Percentiles rank a stretch among this genome's conserved stretches.
These are phyloP conservation scores for Globisporangium heterothallicum DNA, from an alignment of 352 stramenopile species.

Conservation along the genomic window DNA sequence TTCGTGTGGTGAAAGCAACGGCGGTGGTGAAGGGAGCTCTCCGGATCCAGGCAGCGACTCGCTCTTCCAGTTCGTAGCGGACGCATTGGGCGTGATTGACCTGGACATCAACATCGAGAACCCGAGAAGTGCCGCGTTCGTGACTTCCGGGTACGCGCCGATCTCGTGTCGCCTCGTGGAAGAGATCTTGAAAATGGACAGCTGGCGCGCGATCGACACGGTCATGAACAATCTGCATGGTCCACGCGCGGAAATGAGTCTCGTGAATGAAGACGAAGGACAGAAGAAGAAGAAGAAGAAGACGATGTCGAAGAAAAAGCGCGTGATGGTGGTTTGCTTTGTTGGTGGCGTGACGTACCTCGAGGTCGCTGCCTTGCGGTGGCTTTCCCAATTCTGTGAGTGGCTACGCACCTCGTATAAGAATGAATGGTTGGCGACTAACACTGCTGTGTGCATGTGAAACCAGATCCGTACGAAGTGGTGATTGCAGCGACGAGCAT, in stretches of 20 bases:
- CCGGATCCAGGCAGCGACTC: conserved; percentile 10
- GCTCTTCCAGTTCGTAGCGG: conserved; percentile 24
- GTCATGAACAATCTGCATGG: conserved; percentile 45
- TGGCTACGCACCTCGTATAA: too few species aligned
- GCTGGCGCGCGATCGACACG: conserved; percentile 43
- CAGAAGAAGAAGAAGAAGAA: conserved; percentile 28
- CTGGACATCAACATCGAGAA: conserved; percentile 50
- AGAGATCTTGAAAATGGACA: conserved; percentile 44
- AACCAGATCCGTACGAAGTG: conserved; percentile 58
- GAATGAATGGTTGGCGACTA: too few species aligned
- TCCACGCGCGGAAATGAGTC: conserved; percentile 47
- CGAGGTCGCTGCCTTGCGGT: conserved; percentile 71
- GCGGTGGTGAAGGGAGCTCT: conserved; percentile 3
- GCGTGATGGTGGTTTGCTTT: conserved; percentile 57
- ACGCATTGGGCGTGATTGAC: conserved; percentile 42
- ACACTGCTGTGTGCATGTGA: conserved; percentile 1
- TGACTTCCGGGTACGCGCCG: conserved; percentile 66
- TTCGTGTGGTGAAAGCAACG: not conserved
- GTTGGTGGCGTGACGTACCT: conserved; percentile 65
- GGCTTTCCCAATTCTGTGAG: conserved; percentile 65
- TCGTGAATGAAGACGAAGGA: conserved; percentile 11
- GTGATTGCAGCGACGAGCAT: conserved; percentile 55
- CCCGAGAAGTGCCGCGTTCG: conserved; percentile 52
- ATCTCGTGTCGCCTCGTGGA: conserved; percentile 67
- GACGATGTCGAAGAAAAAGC: conserved; percentile 20